A percentile compares a stretch with the other conserved stretches of the same genome.
Evolutionary conservation across 192 early-diverging fungal species (phyloP).

Genomic region (Chytriomyces sp.): DNA sequence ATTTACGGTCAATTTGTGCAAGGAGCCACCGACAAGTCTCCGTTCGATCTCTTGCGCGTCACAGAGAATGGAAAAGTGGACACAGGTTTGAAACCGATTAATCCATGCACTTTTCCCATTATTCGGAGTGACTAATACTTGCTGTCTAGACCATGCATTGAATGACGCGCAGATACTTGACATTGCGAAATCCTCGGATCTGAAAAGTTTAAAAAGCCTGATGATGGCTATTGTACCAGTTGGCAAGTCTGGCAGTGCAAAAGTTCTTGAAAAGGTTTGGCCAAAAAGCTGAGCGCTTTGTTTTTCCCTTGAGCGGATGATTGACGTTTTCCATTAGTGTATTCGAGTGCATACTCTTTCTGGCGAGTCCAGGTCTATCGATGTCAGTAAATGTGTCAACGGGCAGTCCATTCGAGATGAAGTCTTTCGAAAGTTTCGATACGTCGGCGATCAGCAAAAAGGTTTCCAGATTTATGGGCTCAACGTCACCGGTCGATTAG

Average conservation of each 20-base stretch:
- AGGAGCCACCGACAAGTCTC: not conserved
- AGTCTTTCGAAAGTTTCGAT: not conserved
- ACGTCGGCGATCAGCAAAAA: not conserved
- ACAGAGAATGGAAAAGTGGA: not conserved
- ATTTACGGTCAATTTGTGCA: constrained; percentile 4
- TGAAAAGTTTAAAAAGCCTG: not conserved
- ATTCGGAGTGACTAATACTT: not conserved
- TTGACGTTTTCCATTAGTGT: not conserved
- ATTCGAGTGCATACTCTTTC: constrained; percentile 7
- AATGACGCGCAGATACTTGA: not conserved
- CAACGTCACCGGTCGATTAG: not conserved
- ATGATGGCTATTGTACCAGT: not conserved
- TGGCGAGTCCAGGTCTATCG: not conserved
- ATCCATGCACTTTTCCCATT: not conserved
- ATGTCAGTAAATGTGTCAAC: not conserved
- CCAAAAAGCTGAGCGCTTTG: not conserved
- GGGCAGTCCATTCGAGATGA: not conserved
- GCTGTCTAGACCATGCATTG: not conserved
- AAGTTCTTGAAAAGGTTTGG: not conserved
- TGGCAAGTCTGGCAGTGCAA: not conserved
- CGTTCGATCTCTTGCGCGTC: not conserved
- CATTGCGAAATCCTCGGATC: not conserved
- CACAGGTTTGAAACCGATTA: not conserved
- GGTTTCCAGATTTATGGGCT: not conserved
- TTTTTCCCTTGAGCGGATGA: not conserved